A percentile compares a stretch with the other conserved stretches of the same genome.
Conservation (phyloP, 1,284 basidiomycete species). For the Ustilago curta region DNA sequence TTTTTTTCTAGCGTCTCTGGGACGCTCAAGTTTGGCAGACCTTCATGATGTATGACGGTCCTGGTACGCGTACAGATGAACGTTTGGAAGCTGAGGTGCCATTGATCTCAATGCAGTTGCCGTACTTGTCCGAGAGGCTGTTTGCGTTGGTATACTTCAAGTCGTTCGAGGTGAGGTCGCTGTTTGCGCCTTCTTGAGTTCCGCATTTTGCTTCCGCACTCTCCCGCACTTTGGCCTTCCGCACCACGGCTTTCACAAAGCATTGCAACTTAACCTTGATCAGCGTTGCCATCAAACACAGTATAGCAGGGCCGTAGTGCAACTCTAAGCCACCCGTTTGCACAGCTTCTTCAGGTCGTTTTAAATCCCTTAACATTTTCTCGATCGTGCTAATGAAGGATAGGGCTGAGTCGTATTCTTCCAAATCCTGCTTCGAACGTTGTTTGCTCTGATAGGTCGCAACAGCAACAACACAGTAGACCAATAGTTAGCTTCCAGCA, state of each 20-base stretch:
- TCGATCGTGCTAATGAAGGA: slow-evolving; percentile 21
- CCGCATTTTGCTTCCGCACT: not conserved
- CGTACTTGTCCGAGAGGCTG: no score
- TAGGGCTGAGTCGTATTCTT: slow-evolving; percentile 31
- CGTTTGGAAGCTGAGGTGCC: no score
- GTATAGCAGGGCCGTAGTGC: not conserved
- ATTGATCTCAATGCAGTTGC: no score
- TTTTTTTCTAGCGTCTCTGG: no score
- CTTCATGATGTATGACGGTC: no score
- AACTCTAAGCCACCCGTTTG: not conserved
- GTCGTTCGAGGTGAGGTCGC: no score
- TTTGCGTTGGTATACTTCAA: no score
- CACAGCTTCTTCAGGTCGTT: not conserved
- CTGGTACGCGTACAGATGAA: no score
- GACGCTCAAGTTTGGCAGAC: no score
- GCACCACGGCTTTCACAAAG: not conserved
- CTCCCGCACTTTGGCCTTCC: not conserved
- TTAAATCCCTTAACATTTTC: not conserved
- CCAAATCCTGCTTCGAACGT: slow-evolving; percentile 37
- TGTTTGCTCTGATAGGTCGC: slow-evolving; percentile 20
- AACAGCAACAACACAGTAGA: not conserved
- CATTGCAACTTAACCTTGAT: not conserved
- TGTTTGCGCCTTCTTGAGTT: not conserved
- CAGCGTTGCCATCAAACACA: not conserved
- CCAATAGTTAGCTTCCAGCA: not conserved